A percentile compares a stretch with the other conserved stretches of the same genome.
These are phyloP conservation scores for Pilasporangium apinafurcum DNA, from an alignment of 352 stramenopile species.

Conservation along the genomic window DNA sequence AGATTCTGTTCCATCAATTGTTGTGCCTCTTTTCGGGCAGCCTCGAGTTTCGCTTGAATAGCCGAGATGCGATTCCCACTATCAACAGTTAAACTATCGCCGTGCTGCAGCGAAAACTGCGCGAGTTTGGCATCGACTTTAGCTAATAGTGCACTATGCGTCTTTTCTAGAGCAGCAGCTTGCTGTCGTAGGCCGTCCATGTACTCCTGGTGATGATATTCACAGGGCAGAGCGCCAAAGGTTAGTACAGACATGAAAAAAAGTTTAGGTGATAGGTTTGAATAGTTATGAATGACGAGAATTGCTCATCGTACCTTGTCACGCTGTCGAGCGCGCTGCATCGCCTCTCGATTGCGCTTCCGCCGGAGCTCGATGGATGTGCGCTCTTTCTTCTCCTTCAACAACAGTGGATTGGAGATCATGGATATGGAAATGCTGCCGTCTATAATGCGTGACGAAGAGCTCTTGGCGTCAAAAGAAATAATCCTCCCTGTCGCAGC, in stretches of 20 bases:
- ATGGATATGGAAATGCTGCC: no score
- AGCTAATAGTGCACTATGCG: slow-evolving; percentile 24
- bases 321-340: slow-evolving; percentile 47
- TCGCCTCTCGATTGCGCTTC: slow-evolving; percentile 52
- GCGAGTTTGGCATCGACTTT: slow-evolving; percentile 28
- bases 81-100: no score
- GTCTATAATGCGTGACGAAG: no score
- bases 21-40: slow-evolving; percentile 20
- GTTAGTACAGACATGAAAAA: not conserved
- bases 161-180: slow-evolving; percentile 21
- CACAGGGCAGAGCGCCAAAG: not conserved
- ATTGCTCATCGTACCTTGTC: slow-evolving; percentile 14
- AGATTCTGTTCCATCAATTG: slow-evolving; percentile 37
- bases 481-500: no score
- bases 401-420: no score
- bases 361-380: slow-evolving; percentile 37
- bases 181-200: slow-evolving; percentile 35
- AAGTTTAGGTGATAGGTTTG: not conserved
- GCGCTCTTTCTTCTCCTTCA: slow-evolving; percentile 12
- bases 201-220: slow-evolving; percentile 16
- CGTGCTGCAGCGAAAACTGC: slow-evolving; percentile 3
- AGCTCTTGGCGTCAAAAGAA: no score
- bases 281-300: not conserved
- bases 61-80: slow-evolving; percentile 11
- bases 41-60: slow-evolving; percentile 24